Conservation (phyloP, 169 alveolate genomes). For the Plasmodium malariae region DNA sequence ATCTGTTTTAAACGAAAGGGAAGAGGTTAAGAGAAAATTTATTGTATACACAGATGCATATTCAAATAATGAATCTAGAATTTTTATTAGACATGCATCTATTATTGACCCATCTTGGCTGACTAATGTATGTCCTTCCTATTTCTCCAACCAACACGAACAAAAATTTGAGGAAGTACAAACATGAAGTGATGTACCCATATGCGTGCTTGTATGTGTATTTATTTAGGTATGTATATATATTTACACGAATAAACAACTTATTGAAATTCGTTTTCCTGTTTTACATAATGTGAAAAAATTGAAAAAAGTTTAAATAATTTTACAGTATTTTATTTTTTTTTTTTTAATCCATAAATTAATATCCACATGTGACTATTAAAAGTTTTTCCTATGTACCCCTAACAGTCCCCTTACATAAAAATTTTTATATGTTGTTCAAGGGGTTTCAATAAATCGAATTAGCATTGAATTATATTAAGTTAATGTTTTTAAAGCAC, state of each 20-base stretch:
- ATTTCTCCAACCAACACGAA: constrained; percentile 42
- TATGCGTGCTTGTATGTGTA: neutral
- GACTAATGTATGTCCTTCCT: constrained; percentile 27
- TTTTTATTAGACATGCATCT: constrained; percentile 51
- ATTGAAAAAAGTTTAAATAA: too few relatives aligned
- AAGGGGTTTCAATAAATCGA: too few relatives aligned
- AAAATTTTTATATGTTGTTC: too few relatives aligned
- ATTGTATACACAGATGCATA: constrained; percentile 72
- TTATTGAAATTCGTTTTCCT: neutral
- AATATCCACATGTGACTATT: too few relatives aligned
- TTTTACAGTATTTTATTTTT: too few relatives aligned
- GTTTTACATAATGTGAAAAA: neutral
- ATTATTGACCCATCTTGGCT: constrained; percentile 53
- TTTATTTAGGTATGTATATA: neutral
- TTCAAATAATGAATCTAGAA: constrained; percentile 51
- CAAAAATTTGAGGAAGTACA: constrained; percentile 7
- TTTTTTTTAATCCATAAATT: too few relatives aligned
- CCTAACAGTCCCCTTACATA: too few relatives aligned
- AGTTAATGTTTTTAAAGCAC: too few relatives aligned
- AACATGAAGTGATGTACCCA: neutral
- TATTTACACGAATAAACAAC: neutral
- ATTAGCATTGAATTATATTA: too few relatives aligned
- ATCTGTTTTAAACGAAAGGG: constrained; percentile 50
- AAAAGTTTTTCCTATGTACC: too few relatives aligned
- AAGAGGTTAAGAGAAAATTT: constrained; percentile 42